Conservation (phyloP, 2,329 filamentous ascomycete genomes). For the Cladosporium cucumerinum region DNA sequence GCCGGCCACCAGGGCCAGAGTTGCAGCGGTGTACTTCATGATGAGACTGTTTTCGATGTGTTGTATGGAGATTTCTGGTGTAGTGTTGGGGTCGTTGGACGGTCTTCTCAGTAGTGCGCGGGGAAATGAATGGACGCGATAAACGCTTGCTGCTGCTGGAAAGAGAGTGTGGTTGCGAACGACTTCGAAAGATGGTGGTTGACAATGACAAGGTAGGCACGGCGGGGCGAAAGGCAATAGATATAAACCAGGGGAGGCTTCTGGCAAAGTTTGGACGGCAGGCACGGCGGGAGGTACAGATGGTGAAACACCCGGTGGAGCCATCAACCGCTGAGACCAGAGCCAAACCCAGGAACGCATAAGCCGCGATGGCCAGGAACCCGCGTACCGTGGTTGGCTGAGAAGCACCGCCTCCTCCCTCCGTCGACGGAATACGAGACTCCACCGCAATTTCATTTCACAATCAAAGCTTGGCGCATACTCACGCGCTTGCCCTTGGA, state of each 20-base stretch:
- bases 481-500: neutral
- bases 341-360: constrained; percentile 1
- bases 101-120: neutral
- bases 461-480: constrained; percentile 10
- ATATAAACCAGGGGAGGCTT: constrained; percentile 13
- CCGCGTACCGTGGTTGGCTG: constrained; percentile 5
- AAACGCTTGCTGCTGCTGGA: neutral
- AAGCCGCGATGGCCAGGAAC: neutral
- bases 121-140: constrained; percentile 16
- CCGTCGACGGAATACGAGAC: neutral
- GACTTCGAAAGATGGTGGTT: constrained; percentile 9
- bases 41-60: neutral
- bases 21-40: constrained; percentile 19
- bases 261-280: neutral
- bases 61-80: neutral
- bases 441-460: constrained; percentile 16
- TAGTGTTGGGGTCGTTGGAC: neutral
- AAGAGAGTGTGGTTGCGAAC: constrained; percentile 16
- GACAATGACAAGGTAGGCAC: neutral
- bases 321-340: constrained; percentile 2
- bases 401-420: neutral
- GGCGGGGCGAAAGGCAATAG: neutral
- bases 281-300: constrained; percentile 9
- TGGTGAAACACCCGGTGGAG: constrained; percentile 12
- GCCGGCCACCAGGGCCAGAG: constrained; percentile 21